Evolutionary conservation across 2,329 filamentous ascomycete species (phyloP).

Genomic region (Aureobasidium sp.): DNA sequence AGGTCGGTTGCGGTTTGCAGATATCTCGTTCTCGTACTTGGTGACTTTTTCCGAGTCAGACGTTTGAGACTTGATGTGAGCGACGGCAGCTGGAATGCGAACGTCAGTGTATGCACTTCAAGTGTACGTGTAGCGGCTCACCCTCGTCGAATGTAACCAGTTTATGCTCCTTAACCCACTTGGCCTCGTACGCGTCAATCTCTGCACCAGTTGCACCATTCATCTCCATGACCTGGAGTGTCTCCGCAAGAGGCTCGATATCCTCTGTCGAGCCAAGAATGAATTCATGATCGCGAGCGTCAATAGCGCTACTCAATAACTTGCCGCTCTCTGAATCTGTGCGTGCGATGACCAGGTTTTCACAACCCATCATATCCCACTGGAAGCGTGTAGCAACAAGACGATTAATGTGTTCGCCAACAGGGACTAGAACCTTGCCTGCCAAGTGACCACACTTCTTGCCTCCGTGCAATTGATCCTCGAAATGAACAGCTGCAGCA

Average conservation of each 20-base stretch:
- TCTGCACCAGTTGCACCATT: constrained; percentile 67
- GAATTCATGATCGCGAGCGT: constrained; percentile 92
- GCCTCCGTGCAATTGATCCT: constrained; percentile 93
- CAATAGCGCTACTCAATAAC: constrained; percentile 81
- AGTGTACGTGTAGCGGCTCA: background rate
- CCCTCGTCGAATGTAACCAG: constrained; percentile 82
- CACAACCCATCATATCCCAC: constrained; percentile 95
- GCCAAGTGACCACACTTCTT: constrained; percentile 98
- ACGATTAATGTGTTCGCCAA: constrained; percentile 93
- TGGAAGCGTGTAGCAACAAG: constrained; percentile 88
- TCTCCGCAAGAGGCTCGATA: constrained; percentile 76
- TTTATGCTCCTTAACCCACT: constrained; percentile 79
- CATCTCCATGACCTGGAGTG: constrained; percentile 80
- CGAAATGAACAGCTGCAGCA: constrained; percentile 91
- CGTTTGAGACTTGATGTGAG: constrained; percentile 26
- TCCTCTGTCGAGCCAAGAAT: constrained; percentile 79
- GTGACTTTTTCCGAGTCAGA: constrained; percentile 13
- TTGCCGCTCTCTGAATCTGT: constrained; percentile 93
- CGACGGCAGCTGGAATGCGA: constrained; percentile 33
- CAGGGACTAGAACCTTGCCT: constrained; percentile 88
- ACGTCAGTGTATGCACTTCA: background rate
- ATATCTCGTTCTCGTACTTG: constrained; percentile 12
- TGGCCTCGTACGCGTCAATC: constrained; percentile 75
- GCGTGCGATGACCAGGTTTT: constrained; percentile 89
- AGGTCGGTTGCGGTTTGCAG: constrained; percentile 60